Conservation (phyloP, 2,329 filamentous ascomycete genomes). For the Colletotrichum acutatum region DNA sequence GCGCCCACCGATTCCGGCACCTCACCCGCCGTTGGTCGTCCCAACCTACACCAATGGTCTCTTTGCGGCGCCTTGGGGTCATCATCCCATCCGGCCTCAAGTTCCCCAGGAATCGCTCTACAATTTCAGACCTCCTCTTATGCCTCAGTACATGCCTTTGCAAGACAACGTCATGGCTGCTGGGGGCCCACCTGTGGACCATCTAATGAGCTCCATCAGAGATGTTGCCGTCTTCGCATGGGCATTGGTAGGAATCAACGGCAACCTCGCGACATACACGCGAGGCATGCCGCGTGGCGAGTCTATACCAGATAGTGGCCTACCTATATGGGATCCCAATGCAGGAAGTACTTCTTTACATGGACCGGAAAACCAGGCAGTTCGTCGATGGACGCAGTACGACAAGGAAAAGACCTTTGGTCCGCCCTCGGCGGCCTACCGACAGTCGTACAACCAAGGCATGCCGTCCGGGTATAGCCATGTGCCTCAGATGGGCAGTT, state of each 20-base stretch:
- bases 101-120: conserved; percentile 55
- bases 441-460: conserved; percentile 8
- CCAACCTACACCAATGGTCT: conserved; percentile 69
- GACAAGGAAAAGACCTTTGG: conserved; percentile 29
- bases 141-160: conserved; percentile 57
- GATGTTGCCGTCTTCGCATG: conserved; percentile 91
- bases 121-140: conserved; percentile 55
- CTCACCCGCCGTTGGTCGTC: conserved; percentile 60
- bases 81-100: conserved; percentile 68
- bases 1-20: conserved; percentile 73
- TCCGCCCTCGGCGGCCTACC: conserved; percentile 8
- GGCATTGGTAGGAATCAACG: conserved; percentile 84
- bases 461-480: conserved; percentile 3
- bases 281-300: conserved; percentile 72
- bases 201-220: conserved; percentile 83
- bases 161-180: conserved; percentile 56
- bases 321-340: conserved; percentile 68
- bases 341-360: conserved; percentile 45
- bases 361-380: conserved; percentile 50
- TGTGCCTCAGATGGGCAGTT: conserved; percentile 8
- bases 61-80: conserved; percentile 84
- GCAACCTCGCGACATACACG: conserved; percentile 73
- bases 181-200: conserved; percentile 66
- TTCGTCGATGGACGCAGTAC: conserved; percentile 41
- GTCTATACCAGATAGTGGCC: conserved; percentile 66